Evolutionary conservation across 345 rosid genomes (phyloP).

Genomic region (Hibiscus syriacus): DNA sequence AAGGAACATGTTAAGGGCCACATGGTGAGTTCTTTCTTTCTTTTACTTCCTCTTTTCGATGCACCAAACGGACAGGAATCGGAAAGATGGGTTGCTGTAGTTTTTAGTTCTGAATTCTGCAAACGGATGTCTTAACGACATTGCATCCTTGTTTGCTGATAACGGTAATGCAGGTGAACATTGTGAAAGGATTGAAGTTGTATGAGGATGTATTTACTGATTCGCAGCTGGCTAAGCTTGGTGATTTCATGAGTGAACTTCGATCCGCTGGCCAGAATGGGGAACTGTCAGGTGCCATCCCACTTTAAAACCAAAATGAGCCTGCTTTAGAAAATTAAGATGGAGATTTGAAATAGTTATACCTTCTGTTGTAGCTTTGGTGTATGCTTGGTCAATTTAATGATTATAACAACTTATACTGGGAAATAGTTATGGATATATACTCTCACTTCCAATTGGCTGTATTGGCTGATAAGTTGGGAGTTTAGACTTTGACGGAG

Average conservation of each 20-base stretch:
- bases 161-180: conserved; percentile 38
- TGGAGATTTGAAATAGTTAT: conserved; percentile 8
- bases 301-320: conserved; percentile 9
- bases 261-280: conserved; percentile 77
- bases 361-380: conserved; percentile 7
- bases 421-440: too few species aligned
- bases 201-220: conserved; percentile 64
- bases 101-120: not conserved
- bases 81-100: conserved; percentile 7
- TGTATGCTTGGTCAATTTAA: not conserved
- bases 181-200: conserved; percentile 76
- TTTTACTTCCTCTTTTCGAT: not conserved
- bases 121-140: not conserved
- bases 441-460: not conserved
- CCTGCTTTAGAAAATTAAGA: conserved; percentile 2
- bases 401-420: too few species aligned
- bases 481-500: not conserved
- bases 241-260: conserved; percentile 48
- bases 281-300: conserved; percentile 55
- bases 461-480: too few species aligned
- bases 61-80: conserved; percentile 15
- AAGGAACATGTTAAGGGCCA: conserved; percentile 90
- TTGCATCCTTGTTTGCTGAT: conserved; percentile 14
- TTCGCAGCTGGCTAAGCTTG: conserved; percentile 59
- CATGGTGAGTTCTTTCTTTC: conserved; percentile 53